These are phyloP conservation scores for Umbilicus rupestris DNA, from an alignment of 164 flowering plant species.

Conservation along the genomic window DNA sequence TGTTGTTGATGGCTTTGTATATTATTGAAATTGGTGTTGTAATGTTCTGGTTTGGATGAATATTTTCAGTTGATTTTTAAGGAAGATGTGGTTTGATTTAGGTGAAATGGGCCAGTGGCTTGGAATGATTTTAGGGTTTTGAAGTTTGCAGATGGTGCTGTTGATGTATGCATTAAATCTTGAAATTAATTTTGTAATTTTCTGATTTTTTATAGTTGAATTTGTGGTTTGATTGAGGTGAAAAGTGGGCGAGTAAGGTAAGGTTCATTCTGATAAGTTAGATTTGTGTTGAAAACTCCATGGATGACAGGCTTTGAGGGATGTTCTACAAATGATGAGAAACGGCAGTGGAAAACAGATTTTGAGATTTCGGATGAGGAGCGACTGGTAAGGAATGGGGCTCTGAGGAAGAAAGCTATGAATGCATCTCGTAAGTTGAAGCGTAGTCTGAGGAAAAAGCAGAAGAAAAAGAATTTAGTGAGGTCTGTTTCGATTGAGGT, in stretches of 20 bases:
- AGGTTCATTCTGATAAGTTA: not conserved
- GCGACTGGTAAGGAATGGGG: slow-evolving; percentile 71
- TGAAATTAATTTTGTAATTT: not conserved
- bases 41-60: not conserved
- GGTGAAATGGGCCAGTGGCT: not conserved
- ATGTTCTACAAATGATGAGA: slow-evolving; percentile 38
- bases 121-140: not conserved
- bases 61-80: not conserved
- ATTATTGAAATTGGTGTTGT: not conserved
- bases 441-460: slow-evolving; percentile 65
- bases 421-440: slow-evolving; percentile 77
- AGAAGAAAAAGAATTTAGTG: slow-evolving; percentile 52
- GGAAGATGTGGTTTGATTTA: not conserved
- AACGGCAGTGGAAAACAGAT: slow-evolving; percentile 78
- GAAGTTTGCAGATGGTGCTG: not conserved
- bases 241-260: not conserved
- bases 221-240: slow-evolving; percentile 1
- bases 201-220: not conserved
- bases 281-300: not conserved
- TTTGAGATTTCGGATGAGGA: slow-evolving; percentile 90
- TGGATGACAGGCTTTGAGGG: slow-evolving; percentile 39
- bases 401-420: slow-evolving; percentile 74
- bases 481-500: slow-evolving; percentile 87
- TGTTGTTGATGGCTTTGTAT: not conserved
- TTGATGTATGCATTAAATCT: not conserved